These are phyloP conservation scores for Suillus occidentalis DNA, from an alignment of 768 basidiomycete species.

Conservation along the genomic window DNA sequence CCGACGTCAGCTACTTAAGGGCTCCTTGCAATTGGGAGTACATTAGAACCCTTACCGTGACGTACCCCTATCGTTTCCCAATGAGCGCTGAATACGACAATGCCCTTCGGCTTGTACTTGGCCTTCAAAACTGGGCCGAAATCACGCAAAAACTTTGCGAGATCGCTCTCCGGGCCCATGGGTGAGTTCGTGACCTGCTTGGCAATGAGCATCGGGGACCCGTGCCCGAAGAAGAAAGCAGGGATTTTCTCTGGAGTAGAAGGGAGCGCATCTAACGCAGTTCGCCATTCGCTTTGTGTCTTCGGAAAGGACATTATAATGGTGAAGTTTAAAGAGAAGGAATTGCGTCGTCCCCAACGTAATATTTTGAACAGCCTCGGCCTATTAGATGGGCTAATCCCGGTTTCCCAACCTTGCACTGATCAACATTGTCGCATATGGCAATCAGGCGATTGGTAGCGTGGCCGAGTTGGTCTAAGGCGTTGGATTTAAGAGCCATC, in stretches of 20 bases:
- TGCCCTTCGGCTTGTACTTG: slow-evolving; percentile 77
- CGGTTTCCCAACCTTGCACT: neutral
- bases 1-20: neutral
- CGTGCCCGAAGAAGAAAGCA: slow-evolving; percentile 75
- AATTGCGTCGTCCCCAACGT: neutral
- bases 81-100: slow-evolving; percentile 81
- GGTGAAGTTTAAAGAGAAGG: neutral
- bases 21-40: neutral
- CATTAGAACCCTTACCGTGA: slow-evolving; percentile 42
- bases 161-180: slow-evolving; percentile 51
- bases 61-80: slow-evolving; percentile 69
- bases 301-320: slow-evolving; percentile 25
- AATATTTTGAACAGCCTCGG: neutral
- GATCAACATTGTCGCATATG: neutral
- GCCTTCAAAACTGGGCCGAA: slow-evolving; percentile 64
- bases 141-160: slow-evolving; percentile 58
- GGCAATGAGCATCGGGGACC: slow-evolving; percentile 49
- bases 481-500: slow-evolving; percentile 77
- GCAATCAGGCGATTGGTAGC: slow-evolving; percentile 42
- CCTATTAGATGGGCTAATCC: neutral
- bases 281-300: slow-evolving; percentile 46
- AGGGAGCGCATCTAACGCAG: slow-evolving; percentile 55
- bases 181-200: neutral
- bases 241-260: slow-evolving; percentile 62
- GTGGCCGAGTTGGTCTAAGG: slow-evolving; percentile 92